Percentiles rank a stretch among this genome's conserved stretches.
Conservation (phyloP, 768 basidiomycete genomes). For the Kwoniella pini region DNA sequence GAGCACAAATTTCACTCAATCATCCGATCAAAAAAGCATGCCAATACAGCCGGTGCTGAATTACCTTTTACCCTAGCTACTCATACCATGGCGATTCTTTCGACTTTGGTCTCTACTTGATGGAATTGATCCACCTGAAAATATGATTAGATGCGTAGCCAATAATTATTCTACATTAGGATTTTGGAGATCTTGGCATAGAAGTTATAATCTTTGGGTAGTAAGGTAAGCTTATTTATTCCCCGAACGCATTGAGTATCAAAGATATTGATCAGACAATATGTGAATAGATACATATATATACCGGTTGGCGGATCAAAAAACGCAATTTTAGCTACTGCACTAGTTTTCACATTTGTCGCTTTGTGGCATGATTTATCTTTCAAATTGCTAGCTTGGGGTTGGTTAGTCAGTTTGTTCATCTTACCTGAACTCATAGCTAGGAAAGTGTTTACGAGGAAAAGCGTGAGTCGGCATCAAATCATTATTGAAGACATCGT, state of each 20-base stretch:
- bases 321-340: conserved; percentile 64
- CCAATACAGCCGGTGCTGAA: neutral
- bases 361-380: conserved; percentile 97
- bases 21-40: too few relatives aligned
- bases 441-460: conserved; percentile 62
- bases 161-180: conserved; percentile 92
- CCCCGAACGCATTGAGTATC: too few relatives aligned
- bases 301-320: conserved; percentile 80
- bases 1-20: conserved; percentile 25
- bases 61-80: conserved; percentile 61
- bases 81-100: conserved; percentile 96
- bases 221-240: conserved; percentile 63
- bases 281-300: conserved; percentile 80
- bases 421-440: conserved; percentile 80
- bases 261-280: neutral
- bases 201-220: conserved; percentile 94
- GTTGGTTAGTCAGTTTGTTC: conserved; percentile 91
- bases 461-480: conserved; percentile 67
- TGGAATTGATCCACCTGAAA: conserved; percentile 91
- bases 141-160: conserved; percentile 97
- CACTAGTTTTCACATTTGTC: conserved; percentile 90
- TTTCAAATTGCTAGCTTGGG: conserved; percentile 85
- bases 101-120: conserved; percentile 87
- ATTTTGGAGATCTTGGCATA: conserved; percentile 97
- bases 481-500: too few relatives aligned